Evolutionary conservation across 129 eudicot genomes (phyloP), one percentile per base, ranked within the genome.

Genomic region (Calendula officinalis): DNA sequence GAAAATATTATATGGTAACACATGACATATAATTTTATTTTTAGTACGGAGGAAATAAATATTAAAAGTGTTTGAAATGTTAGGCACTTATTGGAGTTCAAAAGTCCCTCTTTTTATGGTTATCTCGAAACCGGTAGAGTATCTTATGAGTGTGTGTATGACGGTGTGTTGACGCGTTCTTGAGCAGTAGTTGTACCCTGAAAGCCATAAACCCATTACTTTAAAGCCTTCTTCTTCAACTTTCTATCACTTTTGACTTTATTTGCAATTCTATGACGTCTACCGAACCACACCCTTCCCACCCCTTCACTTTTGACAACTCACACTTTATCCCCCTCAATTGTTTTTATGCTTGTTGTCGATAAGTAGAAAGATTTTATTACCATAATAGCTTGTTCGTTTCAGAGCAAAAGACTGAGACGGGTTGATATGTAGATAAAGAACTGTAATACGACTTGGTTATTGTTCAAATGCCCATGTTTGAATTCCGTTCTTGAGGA

Each of bases 81-180:
- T 70, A 41, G 11, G 17, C 62, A 70, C 49, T 70, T n/a, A 71
- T 71, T 71, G 6, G 62, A 7, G 69, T 41, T 7, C 13, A 71
- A 71, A 71, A 61, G 50, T 51, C 65, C 27, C 56, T 22, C 30
- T 22, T 69, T 56, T 56, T 69, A 56, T 45, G 1, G 57, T 44
- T 14, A 13, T 22, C 30, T 22, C 3, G 7, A 71, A 71, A 52
- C 62, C 36, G 62, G 61, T 71, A 51, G 69, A 61, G 76, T 70
- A 59, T 70, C 14, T 66, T 45, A 59, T 45, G 67, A 13, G 69
- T 70, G 64, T 68, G 17, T 65, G 17, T 5, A 43, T 56, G 60
- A 61, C 76, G 63, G 63, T 14, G 62, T 41, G 69, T 62, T 71
- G 69, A 71, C 63, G 63, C 63, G 47, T 71, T 71, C 62, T 55